Base-by-base conservation (phyloP, 192 early-diverging fungal species). In the Rhizoclosmatium sp. region DNA sequence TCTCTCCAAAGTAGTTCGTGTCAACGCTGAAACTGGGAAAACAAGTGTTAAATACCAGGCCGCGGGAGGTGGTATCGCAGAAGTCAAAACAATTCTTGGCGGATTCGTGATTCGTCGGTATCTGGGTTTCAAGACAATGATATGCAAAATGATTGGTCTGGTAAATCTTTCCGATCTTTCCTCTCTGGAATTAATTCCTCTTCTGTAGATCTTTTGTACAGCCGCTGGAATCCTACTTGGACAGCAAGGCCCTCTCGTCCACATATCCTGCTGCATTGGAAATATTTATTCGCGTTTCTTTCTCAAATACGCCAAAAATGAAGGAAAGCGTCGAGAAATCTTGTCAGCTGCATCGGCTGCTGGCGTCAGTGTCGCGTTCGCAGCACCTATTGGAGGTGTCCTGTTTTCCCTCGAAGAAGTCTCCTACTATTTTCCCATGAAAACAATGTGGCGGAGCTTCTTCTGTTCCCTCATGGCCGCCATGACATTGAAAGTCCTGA, bases 301-400 rank as follows among this genome's bases (percentile, higher is more conserved):
- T 76, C 80, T 81, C 46, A 92, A 92, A 76, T 94, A 94, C 77
- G 84, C 88, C 58, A 66, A 84, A 41, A 97, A 93, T 78, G 93
- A 95, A 83, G 91, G 84, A 3, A 87, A 87, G 59, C 41, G 45
- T 9, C 47, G 85, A 16, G 86, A 79, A 71, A 83, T 83, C 16
- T 49, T 87, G 14, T 81, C 80, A 44, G 81, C 82, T 21, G 80
- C 80, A 39, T 23, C 41, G 74, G 94, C 95, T 0, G 95, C 97
- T 14, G 97, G 97, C n/a, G 95, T 97, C 21, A 93, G 94, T 4
- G 95, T 96, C 2, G 97, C 97, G 12, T 97, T 98, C 87, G 97
- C 96, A 2, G 92, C 95, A 41, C 96, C 96, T 0, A 98, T 97
- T 72, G 96, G 92, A 72, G 92, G 92, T 40, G 91, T 93, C 42